Conservation (phyloP, 306 rosid species). For the Datisca glomerata region DNA sequence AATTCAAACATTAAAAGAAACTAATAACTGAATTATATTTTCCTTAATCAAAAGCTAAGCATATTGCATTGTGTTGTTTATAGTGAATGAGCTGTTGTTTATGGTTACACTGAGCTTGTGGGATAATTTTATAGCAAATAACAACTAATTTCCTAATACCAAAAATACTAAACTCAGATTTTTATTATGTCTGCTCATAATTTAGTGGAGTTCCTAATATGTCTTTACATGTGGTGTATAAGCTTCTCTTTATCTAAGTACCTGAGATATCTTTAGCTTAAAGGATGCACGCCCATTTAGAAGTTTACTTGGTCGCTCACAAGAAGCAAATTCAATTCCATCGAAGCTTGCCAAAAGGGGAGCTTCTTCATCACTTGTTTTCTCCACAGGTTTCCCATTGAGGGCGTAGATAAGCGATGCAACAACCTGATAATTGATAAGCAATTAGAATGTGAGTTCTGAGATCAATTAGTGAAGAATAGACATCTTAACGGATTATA, state of each 20-base stretch:
- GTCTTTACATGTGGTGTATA: neutral
- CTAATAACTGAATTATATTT: too few relatives aligned
- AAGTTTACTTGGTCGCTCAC: constrained; percentile 57
- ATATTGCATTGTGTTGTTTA: too few relatives aligned
- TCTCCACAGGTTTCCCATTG: constrained; percentile 60
- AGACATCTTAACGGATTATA: constrained; percentile 8
- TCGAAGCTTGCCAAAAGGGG: constrained; percentile 74
- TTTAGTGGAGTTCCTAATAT: too few relatives aligned
- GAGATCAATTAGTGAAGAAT: constrained; percentile 6
- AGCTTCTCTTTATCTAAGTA: constrained; percentile 14
- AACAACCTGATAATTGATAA: constrained; percentile 44
- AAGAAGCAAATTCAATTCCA: constrained; percentile 65
- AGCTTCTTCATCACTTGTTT: constrained; percentile 67
- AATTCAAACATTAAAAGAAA: too few relatives aligned
- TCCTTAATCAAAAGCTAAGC: too few relatives aligned
- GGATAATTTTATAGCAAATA: too few relatives aligned
- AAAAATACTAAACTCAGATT: too few relatives aligned
- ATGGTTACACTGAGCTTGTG: too few relatives aligned
- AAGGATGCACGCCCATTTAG: constrained; percentile 83
- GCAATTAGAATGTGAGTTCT: constrained; percentile 10
- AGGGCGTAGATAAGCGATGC: constrained; percentile 78
- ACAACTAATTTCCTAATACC: too few relatives aligned
- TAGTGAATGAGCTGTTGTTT: too few relatives aligned
- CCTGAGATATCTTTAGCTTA: constrained; percentile 96
- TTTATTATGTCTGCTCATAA: too few relatives aligned